Evolutionary conservation across 2,329 filamentous ascomycete species (phyloP).

Genomic region (Cladosporium colombiae): DNA sequence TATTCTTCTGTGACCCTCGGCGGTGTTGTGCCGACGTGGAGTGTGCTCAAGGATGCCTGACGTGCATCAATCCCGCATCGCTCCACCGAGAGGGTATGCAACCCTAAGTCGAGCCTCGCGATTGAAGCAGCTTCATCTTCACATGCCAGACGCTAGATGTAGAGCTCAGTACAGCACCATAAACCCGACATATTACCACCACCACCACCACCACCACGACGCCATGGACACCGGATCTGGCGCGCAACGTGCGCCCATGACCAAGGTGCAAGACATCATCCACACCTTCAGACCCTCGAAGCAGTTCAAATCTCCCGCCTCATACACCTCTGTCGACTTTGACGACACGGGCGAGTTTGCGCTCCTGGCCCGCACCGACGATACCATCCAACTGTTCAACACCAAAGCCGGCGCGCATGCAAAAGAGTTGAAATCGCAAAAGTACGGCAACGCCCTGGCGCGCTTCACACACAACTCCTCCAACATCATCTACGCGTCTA

Average conservation of each 20-base stretch:
- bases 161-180: neutral
- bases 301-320: constrained; percentile 48
- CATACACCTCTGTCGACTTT: constrained; percentile 83
- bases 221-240: constrained; percentile 27
- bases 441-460: constrained; percentile 92
- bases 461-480: constrained; percentile 91
- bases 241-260: constrained; percentile 34
- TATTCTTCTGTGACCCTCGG: neutral
- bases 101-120: neutral
- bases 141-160: constrained; percentile 6
- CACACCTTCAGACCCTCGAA: constrained; percentile 71
- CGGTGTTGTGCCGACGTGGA: neutral
- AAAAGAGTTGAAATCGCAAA: constrained; percentile 89
- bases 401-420: constrained; percentile 86
- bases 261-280: constrained; percentile 75
- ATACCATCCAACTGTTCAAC: constrained; percentile 94
- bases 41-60: neutral
- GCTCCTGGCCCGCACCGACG: constrained; percentile 88
- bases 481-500: constrained; percentile 92
- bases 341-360: constrained; percentile 92
- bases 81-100: neutral
- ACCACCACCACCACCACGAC: constrained; percentile 10
- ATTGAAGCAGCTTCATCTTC: constrained; percentile 7
- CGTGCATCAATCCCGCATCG: neutral
- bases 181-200: neutral